A percentile compares a stretch with the other conserved stretches of the same genome.
Evolutionary conservation across 2,329 filamentous ascomycete species (phyloP).

Genomic region (Scedosporium dehoogii): DNA sequence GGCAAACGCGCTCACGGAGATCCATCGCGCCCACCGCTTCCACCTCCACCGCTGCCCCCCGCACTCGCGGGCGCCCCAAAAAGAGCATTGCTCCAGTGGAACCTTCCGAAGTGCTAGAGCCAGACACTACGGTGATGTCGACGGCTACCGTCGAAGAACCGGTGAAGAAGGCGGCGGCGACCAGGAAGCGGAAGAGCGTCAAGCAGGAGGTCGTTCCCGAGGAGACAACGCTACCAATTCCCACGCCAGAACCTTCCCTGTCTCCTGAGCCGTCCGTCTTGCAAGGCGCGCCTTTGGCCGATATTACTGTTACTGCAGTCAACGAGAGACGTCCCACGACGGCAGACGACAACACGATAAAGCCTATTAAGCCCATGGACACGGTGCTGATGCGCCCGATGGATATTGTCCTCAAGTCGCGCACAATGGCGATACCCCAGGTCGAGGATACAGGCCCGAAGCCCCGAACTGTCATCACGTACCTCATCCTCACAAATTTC

Average conservation of each 20-base stretch:
- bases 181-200: conserved; percentile 60
- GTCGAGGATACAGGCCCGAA: conserved; percentile 71
- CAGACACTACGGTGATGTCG: conserved; percentile 20
- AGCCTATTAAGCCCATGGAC: conserved; percentile 66
- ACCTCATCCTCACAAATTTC: conserved; percentile 90
- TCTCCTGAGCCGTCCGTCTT: conserved; percentile 45
- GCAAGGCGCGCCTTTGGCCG: conserved; percentile 52
- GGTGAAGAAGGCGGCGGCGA: conserved; percentile 32
- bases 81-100: conserved; percentile 26
- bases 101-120: conserved; percentile 26
- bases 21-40: conserved; percentile 36
- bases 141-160: conserved; percentile 19
- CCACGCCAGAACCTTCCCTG: conserved; percentile 43
- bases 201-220: conserved; percentile 28
- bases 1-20: conserved; percentile 33
- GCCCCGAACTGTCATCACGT: conserved; percentile 82
- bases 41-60: conserved; percentile 36
- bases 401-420: conserved; percentile 86
- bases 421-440: conserved; percentile 56
- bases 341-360: conserved; percentile 38
- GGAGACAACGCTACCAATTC: conserved; percentile 27
- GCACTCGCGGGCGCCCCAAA: conserved; percentile 28
- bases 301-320: conserved; percentile 59
- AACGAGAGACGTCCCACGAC: conserved; percentile 41
- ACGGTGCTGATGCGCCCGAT: conserved; percentile 79